A percentile compares a stretch with the other conserved stretches of the same genome.
These are phyloP conservation scores for Floccularia luteovirens DNA, from an alignment of 768 basidiomycete species.

Conservation along the genomic window DNA sequence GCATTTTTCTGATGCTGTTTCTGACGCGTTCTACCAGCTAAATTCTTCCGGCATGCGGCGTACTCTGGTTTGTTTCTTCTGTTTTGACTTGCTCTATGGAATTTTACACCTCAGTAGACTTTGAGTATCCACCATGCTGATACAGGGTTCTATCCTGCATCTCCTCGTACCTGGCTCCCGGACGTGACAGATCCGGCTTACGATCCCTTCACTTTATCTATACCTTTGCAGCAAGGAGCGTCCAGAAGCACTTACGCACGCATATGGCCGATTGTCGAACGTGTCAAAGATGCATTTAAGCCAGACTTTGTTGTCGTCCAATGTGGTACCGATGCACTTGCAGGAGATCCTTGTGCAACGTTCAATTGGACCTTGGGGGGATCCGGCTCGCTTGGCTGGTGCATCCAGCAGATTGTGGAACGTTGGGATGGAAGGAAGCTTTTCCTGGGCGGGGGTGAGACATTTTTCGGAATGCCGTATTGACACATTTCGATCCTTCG, in stretches of 20 bases:
- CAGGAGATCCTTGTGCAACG: slow-evolving; percentile 72
- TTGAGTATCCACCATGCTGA: slow-evolving; percentile 81
- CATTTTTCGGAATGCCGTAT: not conserved
- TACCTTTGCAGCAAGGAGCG: slow-evolving; percentile 73
- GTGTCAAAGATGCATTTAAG: slow-evolving; percentile 47
- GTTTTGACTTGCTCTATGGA: no score
- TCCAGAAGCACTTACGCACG: slow-evolving; percentile 52
- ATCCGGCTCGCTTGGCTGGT: slow-evolving; percentile 69
- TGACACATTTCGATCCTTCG: slow-evolving; percentile 2
- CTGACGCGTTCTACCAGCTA: slow-evolving; percentile 58
- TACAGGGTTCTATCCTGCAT: slow-evolving; percentile 78
- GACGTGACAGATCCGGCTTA: slow-evolving; percentile 21
- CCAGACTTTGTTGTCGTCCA: slow-evolving; percentile 82
- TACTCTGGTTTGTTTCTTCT: slow-evolving; percentile 34
- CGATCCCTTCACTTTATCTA: slow-evolving; percentile 67
- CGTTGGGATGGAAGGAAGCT: slow-evolving; percentile 56
- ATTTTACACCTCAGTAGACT: no score
- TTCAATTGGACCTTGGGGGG: slow-evolving; percentile 65
- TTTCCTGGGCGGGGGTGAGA: slow-evolving; percentile 70
- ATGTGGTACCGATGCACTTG: slow-evolving; percentile 82
- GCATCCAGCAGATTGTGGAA: slow-evolving; percentile 39
- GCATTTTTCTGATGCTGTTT: slow-evolving; percentile 87
- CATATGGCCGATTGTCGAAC: slow-evolving; percentile 61
- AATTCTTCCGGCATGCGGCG: slow-evolving; percentile 27
- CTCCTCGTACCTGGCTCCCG: slow-evolving; percentile 42